Evolutionary conservation across 225 moss, liverwort and hornwort species (phyloP).

Genomic region (Takakia lepidozioides): DNA sequence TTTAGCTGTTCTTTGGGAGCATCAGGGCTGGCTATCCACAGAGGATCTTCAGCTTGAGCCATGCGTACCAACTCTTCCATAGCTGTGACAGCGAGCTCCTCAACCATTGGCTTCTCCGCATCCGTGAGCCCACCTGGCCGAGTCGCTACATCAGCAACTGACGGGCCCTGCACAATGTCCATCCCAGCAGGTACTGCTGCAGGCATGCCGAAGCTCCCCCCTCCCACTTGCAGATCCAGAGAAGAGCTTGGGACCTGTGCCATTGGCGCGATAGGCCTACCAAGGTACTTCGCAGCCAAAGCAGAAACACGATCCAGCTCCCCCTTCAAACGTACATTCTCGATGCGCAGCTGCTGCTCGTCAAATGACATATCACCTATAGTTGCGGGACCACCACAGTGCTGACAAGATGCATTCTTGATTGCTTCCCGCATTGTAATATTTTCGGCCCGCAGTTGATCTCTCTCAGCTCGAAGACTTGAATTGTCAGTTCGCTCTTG

Average conservation of each 20-base stretch:
- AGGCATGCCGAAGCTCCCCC: constrained; percentile 20
- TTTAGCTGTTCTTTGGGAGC: constrained; percentile 19
- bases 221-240: constrained; percentile 44
- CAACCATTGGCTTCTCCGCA: constrained; percentile 36
- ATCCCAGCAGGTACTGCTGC: constrained; percentile 10
- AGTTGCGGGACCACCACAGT: constrained; percentile 37
- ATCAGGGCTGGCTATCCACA: constrained; percentile 19
- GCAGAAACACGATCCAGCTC: constrained; percentile 38
- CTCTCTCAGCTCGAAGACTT: constrained; percentile 22
- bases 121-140: constrained; percentile 39
- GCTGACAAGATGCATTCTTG: constrained; percentile 37
- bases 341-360: constrained; percentile 37
- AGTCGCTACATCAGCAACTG: constrained; percentile 31
- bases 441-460: constrained; percentile 27
- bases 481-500: constrained; percentile 43
- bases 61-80: constrained; percentile 43
- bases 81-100: constrained; percentile 21
- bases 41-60: constrained; percentile 28
- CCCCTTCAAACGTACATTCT: constrained; percentile 34
- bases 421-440: constrained; percentile 30
- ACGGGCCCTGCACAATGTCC: constrained; percentile 20
- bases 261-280: constrained; percentile 12
- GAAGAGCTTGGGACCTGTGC: constrained; percentile 28
- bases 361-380: constrained; percentile 45
- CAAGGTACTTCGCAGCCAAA: constrained; percentile 30